A percentile compares a stretch with the other conserved stretches of the same genome.
Evolutionary conservation across 768 basidiomycete species (phyloP).

Genomic region (Boletus sp.): DNA sequence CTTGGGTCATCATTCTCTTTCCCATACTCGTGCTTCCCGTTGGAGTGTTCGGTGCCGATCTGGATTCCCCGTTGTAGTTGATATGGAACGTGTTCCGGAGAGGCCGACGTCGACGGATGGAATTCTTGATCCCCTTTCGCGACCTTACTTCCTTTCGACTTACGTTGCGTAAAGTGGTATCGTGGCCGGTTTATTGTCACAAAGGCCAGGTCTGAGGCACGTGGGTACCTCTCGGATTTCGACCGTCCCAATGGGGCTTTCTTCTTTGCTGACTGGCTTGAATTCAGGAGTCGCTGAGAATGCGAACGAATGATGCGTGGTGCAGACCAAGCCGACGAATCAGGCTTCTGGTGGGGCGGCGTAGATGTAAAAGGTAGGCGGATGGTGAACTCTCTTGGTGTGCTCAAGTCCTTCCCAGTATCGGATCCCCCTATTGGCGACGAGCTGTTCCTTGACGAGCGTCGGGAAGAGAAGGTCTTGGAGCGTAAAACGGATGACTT

Average conservation of each 20-base stretch:
- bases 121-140: background rate
- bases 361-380: slow-evolving; percentile 25
- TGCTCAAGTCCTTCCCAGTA: background rate
- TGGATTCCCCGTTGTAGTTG: background rate
- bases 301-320: slow-evolving; percentile 27
- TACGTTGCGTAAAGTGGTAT: slow-evolving; percentile 18
- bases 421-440: background rate
- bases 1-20: slow-evolving; percentile 4
- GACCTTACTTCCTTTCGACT: slow-evolving; percentile 4
- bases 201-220: slow-evolving; percentile 18
- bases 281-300: slow-evolving; percentile 18
- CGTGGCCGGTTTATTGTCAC: slow-evolving; percentile 23
- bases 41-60: background rate
- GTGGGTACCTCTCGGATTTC: slow-evolving; percentile 25
- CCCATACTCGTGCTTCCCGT: background rate
- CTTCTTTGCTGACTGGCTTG: background rate
- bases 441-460: background rate
- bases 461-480: slow-evolving; percentile 3
- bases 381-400: slow-evolving; percentile 18
- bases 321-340: slow-evolving; percentile 6
- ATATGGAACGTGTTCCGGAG: background rate
- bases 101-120: background rate
- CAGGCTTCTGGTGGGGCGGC: slow-evolving; percentile 9
- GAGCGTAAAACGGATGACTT: slow-evolving; percentile 16
- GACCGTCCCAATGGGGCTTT: slow-evolving; percentile 19